Conservation (phyloP, 2,329 filamentous ascomycete genomes). For the Pseudocercospora fijiensis region DNA sequence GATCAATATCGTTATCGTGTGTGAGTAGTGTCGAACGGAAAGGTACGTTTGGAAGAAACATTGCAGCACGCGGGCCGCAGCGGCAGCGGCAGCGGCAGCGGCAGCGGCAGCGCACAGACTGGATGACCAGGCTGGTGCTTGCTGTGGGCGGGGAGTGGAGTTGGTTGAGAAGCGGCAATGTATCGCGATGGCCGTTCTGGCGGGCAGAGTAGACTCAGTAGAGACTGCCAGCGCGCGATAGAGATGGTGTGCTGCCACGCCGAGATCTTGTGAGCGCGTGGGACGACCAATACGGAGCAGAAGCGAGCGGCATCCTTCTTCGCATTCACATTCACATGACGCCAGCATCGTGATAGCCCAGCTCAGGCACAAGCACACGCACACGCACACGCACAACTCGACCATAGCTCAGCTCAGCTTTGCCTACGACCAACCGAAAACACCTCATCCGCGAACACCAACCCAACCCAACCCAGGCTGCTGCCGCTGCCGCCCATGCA, state of each 20-base stretch:
- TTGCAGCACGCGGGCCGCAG: background rate
- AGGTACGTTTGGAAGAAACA: background rate
- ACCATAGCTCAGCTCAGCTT: background rate
- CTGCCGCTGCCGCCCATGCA: constrained; percentile 22
- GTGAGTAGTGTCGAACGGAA: background rate
- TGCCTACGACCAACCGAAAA: constrained; percentile 6
- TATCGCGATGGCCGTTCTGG: background rate
- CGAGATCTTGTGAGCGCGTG: constrained; percentile 1
- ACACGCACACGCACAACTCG: background rate
- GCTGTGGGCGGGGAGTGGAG: background rate
- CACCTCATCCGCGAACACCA: constrained; percentile 4
- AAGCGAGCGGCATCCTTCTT: constrained; percentile 4
- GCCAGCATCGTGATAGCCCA: constrained; percentile 8
- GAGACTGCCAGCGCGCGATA: background rate
- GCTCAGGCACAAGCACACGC: no score
- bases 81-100: background rate
- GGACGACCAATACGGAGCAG: background rate
- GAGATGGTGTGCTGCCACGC: background rate
- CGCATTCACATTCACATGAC: constrained; percentile 14
- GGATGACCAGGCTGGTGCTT: background rate
- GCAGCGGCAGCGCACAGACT: background rate
- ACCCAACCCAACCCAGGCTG: constrained; percentile 14
- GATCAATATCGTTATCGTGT: background rate
- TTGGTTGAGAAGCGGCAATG: background rate
- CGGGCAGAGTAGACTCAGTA: background rate